Evolutionary conservation across 1,284 basidiomycete genomes (phyloP).

Genomic region (Moesziomyces antarcticus): DNA sequence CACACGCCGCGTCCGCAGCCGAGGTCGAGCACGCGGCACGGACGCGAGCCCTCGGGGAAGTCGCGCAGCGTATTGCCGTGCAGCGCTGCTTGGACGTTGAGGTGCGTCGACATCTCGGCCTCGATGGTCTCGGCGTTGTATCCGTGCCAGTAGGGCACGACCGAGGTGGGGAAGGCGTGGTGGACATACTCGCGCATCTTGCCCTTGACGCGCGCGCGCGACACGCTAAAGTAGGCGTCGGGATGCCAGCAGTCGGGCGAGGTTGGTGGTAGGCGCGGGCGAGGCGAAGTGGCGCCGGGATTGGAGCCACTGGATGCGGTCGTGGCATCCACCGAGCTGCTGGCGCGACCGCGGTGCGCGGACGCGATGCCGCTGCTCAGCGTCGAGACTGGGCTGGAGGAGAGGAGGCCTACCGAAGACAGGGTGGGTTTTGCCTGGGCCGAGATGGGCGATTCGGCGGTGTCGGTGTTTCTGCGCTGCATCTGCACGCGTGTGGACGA

Average conservation of each 20-base stretch:
- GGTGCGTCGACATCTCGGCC: slow-evolving; percentile 39
- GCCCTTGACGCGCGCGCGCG: slow-evolving; percentile 30
- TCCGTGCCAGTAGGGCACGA: slow-evolving; percentile 52
- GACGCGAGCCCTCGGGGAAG: slow-evolving; percentile 34
- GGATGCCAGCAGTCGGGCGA: slow-evolving; percentile 50
- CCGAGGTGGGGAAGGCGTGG: slow-evolving; percentile 40
- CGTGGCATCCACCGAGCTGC: slow-evolving; percentile 1
- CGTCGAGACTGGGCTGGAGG: slow-evolving; percentile 12
- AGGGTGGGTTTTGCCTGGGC: slow-evolving; percentile 1
- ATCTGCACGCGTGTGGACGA: slow-evolving; percentile 1
- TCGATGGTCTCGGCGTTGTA: slow-evolving; percentile 39
- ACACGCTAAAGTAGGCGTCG: slow-evolving; percentile 36
- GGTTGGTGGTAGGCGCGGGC: slow-evolving; percentile 15
- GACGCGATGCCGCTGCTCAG: slow-evolving; percentile 9
- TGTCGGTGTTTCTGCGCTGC: slow-evolving; percentile 23
- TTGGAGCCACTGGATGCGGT: background rate
- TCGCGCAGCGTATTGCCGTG: slow-evolving; percentile 27
- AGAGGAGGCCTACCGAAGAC: background rate
- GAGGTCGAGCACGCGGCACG: slow-evolving; percentile 51
- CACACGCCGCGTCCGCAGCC: slow-evolving; percentile 52
- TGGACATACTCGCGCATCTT: slow-evolving; percentile 38
- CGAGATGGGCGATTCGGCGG: slow-evolving; percentile 3
- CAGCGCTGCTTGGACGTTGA: slow-evolving; percentile 18
- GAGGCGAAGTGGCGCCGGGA: background rate
- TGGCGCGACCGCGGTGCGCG: slow-evolving; percentile 10